Conservation (phyloP, 2,329 filamentous ascomycete species). For the Nigrospora sphaerica region DNA sequence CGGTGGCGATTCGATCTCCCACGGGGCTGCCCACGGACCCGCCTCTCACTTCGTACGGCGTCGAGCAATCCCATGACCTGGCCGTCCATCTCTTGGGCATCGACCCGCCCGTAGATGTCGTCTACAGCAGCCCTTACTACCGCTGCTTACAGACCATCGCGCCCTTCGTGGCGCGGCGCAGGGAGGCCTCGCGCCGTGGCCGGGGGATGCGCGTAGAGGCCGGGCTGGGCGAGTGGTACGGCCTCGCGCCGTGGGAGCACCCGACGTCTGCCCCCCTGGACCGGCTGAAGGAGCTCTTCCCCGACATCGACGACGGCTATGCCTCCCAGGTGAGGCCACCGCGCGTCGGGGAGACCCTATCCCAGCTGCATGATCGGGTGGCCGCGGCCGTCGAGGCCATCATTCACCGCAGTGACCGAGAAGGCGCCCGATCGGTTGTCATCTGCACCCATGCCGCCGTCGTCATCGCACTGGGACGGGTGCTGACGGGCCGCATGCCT, state of each 20-base stretch:
- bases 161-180: constrained; percentile 52
- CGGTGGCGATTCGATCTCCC: constrained; percentile 65
- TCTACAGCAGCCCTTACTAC: constrained; percentile 85
- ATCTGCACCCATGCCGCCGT: constrained; percentile 87
- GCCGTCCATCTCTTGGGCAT: constrained; percentile 55
- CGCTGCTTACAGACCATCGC: constrained; percentile 78
- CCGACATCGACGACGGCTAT: constrained; percentile 51
- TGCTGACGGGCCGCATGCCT: constrained; percentile 72
- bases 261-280: constrained; percentile 64
- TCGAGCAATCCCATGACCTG: constrained; percentile 75
- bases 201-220: constrained; percentile 46
- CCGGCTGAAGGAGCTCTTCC: constrained; percentile 62
- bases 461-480: constrained; percentile 78
- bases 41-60: constrained; percentile 78
- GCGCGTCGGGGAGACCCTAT: constrained; percentile 69
- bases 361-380: constrained; percentile 72
- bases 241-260: constrained; percentile 76
- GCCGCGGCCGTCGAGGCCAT: constrained; percentile 63
- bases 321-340: constrained; percentile 60
- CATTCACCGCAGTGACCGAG: constrained; percentile 64
- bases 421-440: constrained; percentile 63
- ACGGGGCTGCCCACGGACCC: constrained; percentile 87
- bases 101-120: constrained; percentile 60
- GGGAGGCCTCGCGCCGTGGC: constrained; percentile 2
- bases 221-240: constrained; percentile 82